phyloP scores from a whole-genome alignment of 1,284 basidiomycete species.

The Moesziomyces antarcticus region DNA sequence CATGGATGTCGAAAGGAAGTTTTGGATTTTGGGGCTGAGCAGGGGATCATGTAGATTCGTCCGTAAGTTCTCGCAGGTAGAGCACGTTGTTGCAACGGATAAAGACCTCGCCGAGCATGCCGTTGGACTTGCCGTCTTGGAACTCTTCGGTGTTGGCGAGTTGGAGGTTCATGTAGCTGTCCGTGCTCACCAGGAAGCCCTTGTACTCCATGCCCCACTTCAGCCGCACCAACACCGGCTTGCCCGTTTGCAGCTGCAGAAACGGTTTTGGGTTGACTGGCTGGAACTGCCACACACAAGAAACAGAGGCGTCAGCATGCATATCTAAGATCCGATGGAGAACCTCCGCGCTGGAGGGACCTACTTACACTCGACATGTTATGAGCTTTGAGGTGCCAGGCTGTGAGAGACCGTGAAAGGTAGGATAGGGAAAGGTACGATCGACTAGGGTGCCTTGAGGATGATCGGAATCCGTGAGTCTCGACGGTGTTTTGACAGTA shows the following conservation, averaged over 20 bases:
- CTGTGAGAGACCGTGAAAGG: too few species aligned
- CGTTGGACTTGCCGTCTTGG: constrained; percentile 94
- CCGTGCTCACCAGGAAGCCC: constrained; percentile 97
- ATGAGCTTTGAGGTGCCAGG: too few species aligned
- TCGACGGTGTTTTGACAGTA: too few species aligned
- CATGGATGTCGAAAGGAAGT: background rate
- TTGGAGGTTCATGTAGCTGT: constrained; percentile 99
- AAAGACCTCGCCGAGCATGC: constrained; percentile 96
- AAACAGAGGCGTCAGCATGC: constrained; percentile 1
- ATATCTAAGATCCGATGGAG: too few species aligned
- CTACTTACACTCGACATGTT: too few species aligned
- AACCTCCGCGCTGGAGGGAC: too few species aligned
- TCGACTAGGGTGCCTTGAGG: too few species aligned
- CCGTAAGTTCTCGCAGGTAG: constrained; percentile 60
- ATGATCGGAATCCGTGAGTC: too few species aligned
- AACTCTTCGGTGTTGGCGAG: constrained; percentile 98
- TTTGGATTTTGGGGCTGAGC: background rate
- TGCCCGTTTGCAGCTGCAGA: constrained; percentile 96
- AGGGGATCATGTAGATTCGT: constrained; percentile 30
- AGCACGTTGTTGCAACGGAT: constrained; percentile 76
- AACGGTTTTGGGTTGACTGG: constrained; percentile 99
- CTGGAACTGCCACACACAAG: constrained; percentile 73
- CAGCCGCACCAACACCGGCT: constrained; percentile 90
- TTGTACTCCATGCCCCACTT: constrained; percentile 99
- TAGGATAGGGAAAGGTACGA: too few species aligned